Base-by-base conservation (phyloP, 768 basidiomycete species). In the Cytidiella melzeri region DNA sequence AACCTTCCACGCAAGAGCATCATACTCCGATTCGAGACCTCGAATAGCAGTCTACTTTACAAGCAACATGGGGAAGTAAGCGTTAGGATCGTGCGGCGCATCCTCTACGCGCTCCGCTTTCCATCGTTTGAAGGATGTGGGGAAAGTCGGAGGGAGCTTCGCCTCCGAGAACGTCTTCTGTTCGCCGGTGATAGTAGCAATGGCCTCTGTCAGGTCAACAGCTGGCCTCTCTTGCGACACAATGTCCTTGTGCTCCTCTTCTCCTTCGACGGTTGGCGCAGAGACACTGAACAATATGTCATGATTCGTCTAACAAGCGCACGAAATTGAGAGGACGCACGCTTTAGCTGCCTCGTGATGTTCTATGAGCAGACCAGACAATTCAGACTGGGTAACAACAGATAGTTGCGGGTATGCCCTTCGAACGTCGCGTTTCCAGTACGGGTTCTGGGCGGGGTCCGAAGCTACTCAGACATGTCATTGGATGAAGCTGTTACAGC, bases 351-450 rank as follows among this genome's bases (percentile, higher is more conserved):
- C 61, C 47, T 73, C 70, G 5, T 89, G 85, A 51, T 92, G 88
- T 48, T 92, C 81, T 52, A 95, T 80, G 40, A 97, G 76, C 53
- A 97, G 69, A 21, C 78, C 70, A 0, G 93, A 84, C 21, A 96
- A 71, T 59, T 93, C 84, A 4, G 78, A 63, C 69, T 97, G 93
- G 4, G 90, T 89, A 51, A 97, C 75, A 18, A 91, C 82, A 2
- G 92, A 93, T 24, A 92, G 82, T 57, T 86, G 89, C n/a, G 93
- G 92, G 67, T 93, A 96, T 28, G 82, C 81, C 45, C 93, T 83
- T 50, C 92, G 83, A 59, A 94, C 88, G 69, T 96, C 93, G 53
- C 93, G 88, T 68, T 95, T 95, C 84, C 87, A 94, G 76, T 97
- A 97, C 48, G 87, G 88, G 66, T 91, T 92, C 71, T 90, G 77